phyloP scores from a whole-genome alignment of 305 asterid species.

The Fraxinus albicans region DNA sequence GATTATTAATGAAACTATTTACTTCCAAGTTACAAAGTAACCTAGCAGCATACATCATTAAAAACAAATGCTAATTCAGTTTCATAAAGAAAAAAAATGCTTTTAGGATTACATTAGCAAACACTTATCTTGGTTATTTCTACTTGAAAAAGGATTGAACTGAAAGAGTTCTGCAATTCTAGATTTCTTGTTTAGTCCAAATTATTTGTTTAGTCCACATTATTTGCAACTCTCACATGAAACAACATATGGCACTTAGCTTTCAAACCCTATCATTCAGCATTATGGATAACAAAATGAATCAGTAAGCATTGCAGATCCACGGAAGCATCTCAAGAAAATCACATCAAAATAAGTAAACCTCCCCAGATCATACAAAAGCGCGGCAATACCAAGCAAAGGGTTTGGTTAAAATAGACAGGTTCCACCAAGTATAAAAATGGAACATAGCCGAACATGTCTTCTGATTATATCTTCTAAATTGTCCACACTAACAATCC shows the following conservation, averaged over 20 bases:
- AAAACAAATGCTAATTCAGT: background rate
- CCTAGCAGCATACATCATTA: too few species aligned
- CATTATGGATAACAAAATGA: background rate
- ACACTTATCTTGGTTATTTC: background rate
- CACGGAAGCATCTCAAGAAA: background rate
- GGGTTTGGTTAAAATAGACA: background rate
- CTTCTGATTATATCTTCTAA: background rate
- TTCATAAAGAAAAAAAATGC: background rate
- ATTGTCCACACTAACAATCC: background rate
- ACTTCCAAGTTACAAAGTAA: too few species aligned
- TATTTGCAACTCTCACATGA: background rate
- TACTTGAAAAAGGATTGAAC: background rate
- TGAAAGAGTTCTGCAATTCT: background rate
- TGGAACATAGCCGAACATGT: background rate
- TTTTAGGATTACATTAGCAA: background rate
- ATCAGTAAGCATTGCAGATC: background rate
- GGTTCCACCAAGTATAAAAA: background rate
- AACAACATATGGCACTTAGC: background rate
- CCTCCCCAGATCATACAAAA: background rate
- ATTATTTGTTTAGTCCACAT: background rate
- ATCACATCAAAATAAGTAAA: background rate
- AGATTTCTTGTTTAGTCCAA: background rate
- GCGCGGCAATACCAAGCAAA: background rate
- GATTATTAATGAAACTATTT: too few species aligned
- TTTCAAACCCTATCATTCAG: background rate